phyloP scores from a whole-genome alignment of 1,284 basidiomycete species.

The Spongispora temasekensis region DNA sequence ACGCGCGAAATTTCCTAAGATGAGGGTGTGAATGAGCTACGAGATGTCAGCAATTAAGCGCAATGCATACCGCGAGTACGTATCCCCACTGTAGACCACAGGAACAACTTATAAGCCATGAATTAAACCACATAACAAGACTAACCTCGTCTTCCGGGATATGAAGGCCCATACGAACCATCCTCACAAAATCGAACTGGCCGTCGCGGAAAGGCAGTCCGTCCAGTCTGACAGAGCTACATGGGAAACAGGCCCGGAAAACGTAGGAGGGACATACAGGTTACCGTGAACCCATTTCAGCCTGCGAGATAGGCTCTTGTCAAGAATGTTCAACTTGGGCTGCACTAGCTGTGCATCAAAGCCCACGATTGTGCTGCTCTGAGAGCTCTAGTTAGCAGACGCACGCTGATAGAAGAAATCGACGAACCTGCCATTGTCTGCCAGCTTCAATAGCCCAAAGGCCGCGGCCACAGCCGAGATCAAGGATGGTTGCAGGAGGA shows the following conservation, averaged over 20 bases:
- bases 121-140: conserved; percentile 1
- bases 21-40: conserved; percentile 14
- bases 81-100: conserved; percentile 46
- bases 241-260: conserved; percentile 5
- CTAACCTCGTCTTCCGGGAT: conserved; percentile 71
- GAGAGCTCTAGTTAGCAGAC: conserved; percentile 8
- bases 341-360: conserved; percentile 59
- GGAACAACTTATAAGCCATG: conserved; percentile 16
- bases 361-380: conserved; percentile 60
- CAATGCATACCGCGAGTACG: conserved; percentile 47
- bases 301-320: conserved; percentile 45
- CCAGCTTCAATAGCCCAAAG: conserved; percentile 72
- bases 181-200: conserved; percentile 65
- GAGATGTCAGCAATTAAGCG: conserved; percentile 6
- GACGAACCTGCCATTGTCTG: conserved; percentile 59
- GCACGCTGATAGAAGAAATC: conserved; percentile 2
- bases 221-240: conserved; percentile 48
- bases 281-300: conserved; percentile 69
- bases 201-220: conserved; percentile 56
- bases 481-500: conserved; percentile 58
- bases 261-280: conserved; percentile 47
- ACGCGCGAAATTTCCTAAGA: conserved; percentile 65
- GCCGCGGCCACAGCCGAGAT: conserved; percentile 82
- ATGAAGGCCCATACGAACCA: conserved; percentile 61
- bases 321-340: conserved; percentile 48